Evolutionary conservation across 2,329 filamentous ascomycete species (phyloP), one percentile per base, ranked within the genome.

Genomic region (Ceratocystis variospora): DNA sequence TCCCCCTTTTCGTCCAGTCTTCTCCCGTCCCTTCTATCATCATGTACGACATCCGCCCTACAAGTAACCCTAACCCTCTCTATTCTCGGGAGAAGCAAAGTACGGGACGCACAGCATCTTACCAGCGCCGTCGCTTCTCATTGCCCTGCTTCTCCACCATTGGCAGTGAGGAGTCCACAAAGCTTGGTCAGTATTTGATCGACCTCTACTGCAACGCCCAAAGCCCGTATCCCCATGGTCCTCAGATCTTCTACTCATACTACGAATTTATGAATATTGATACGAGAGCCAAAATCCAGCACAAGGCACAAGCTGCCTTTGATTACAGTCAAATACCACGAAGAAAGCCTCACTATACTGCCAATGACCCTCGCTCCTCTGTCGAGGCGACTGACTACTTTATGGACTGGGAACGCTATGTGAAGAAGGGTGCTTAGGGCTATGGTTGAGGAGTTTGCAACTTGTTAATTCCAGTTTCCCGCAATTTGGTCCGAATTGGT

Each of bases 241-340:
- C 55, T 17, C 55, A 59, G 28, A 59, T 59, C 4, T 10, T 59
- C 6, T 59, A 59, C n/a, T 59, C 28, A 8, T 59, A 59, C 7
- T 25, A 59, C 55, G 55, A 59, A 1, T 59, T 59, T 28, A 59
- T 37, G 55, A 37, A 37, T n/a, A 19, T 37, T 10, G 55, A 37
- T 8, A 19, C 28, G 15, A 59, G 55, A 10, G 55, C 28, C 31
- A n/a, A 12, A n/a, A 31, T 59, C 12, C 55, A 59, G 17, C 17
- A 59, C 55, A n/a, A 59, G 28, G 55, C 55, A 59, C 55, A 59
- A 31, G 28, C 55, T 7, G 5, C 55, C 6, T 59, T 59, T 33
- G 55, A 59, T n/a, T 59, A 59, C 28, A 59, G 55, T 28, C 55
- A 59, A 37, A 37, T 59, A 33, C 55, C 55, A 59, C 28, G n/a